Percentiles rank a stretch among this genome's conserved stretches.
phyloP scores from a whole-genome alignment of 257 asterid genomes.

The Scutellaria baicalensis region DNA sequence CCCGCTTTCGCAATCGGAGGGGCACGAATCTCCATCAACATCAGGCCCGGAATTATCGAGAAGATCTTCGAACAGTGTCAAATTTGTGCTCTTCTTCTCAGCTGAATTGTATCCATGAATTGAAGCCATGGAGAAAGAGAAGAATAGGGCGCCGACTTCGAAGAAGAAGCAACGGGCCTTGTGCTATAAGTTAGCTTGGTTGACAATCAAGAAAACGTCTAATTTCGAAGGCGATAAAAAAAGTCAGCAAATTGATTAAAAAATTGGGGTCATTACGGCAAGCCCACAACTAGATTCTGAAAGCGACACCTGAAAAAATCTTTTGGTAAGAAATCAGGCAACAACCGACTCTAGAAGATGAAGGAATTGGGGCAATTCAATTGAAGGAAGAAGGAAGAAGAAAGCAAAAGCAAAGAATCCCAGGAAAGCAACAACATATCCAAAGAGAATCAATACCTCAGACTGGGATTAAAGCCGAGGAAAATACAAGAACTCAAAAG shows the following conservation, averaged over 20 bases:
- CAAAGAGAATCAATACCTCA: not conserved
- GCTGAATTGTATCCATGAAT: not conserved
- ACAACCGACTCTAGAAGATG: not conserved
- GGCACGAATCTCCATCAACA: slow-evolving; percentile 15
- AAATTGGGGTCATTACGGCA: too few species aligned
- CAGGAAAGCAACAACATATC: not conserved
- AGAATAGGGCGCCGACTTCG: not conserved
- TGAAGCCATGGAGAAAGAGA: slow-evolving; percentile 4
- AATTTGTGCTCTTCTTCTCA: slow-evolving; percentile 1
- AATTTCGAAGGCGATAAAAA: too few species aligned
- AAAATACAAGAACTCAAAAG: not conserved
- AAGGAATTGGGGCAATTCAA: not conserved
- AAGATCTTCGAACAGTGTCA: slow-evolving; percentile 20
- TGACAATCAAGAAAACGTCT: slow-evolving; percentile 10
- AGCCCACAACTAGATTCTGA: slow-evolving; percentile 3
- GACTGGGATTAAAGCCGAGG: not conserved
- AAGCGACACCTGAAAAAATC: slow-evolving; percentile 1
- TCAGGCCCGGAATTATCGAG: not conserved
- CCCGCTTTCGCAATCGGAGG: slow-evolving; percentile 49
- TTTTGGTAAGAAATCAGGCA: not conserved
- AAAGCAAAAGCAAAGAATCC: slow-evolving; percentile 4
- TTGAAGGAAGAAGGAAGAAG: not conserved
- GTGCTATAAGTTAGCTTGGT: slow-evolving; percentile 22
- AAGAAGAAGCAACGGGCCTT: slow-evolving; percentile 7
- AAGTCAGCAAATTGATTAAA: too few species aligned